Conservation (phyloP, 805 yeast species). For the Pichia kluyveri region DNA sequence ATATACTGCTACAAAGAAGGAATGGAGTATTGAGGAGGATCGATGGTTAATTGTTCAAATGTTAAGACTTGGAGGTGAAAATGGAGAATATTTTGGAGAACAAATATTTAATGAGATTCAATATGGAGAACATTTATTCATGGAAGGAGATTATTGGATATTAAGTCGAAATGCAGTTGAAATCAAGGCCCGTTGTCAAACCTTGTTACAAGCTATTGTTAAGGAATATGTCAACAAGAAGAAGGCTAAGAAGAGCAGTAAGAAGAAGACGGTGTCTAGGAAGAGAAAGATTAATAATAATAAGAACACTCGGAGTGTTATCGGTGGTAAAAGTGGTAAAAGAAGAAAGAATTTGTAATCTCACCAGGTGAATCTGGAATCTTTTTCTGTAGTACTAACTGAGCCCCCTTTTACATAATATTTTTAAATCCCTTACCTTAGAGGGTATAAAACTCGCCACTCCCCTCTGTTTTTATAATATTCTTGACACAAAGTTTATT, state of each 20-base stretch:
- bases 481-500: no score
- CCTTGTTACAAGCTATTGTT: constrained; percentile 64
- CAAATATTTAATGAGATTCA: constrained; percentile 66
- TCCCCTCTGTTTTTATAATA: no score
- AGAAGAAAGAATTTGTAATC: no score
- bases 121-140: constrained; percentile 17
- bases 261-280: not conserved
- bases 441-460: no score
- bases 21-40: constrained; percentile 85
- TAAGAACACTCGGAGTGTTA: no score
- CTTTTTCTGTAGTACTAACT: no score
- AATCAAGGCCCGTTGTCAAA: constrained; percentile 70
- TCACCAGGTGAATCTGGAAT: no score
- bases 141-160: constrained; percentile 60
- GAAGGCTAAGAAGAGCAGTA: not conserved
- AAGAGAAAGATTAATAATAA: no score
- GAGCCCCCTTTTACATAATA: no score
- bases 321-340: no score
- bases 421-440: no score
- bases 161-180: constrained; percentile 73
- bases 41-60: constrained; percentile 75
- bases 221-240: constrained; percentile 51
- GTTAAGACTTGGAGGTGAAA: constrained; percentile 72
- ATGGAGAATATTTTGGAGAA: constrained; percentile 64
- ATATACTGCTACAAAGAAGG: constrained; percentile 46